These are phyloP conservation scores for Colletotrichum musae DNA, from an alignment of 2,329 filamentous ascomycete species.

Conservation along the genomic window DNA sequence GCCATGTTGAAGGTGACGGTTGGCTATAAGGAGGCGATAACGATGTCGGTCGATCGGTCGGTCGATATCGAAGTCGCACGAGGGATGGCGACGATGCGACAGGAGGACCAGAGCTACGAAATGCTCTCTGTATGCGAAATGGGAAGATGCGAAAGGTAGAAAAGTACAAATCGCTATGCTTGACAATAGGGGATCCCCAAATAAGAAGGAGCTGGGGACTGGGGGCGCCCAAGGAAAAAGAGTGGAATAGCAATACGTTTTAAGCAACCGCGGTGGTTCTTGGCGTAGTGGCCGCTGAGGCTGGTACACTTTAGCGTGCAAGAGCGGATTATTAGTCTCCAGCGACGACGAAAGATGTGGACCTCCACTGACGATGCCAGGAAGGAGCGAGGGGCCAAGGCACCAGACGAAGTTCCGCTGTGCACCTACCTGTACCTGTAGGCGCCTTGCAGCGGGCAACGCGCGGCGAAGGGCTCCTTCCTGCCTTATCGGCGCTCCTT, in stretches of 20 bases:
- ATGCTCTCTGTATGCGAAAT: neutral
- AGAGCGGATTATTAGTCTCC: constrained; percentile 3
- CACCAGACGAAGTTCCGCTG: no score
- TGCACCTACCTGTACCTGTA: no score
- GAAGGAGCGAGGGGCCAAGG: constrained; percentile 1
- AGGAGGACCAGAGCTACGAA: neutral
- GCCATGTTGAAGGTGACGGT: constrained; percentile 16
- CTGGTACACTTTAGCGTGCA: constrained; percentile 2
- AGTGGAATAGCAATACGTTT: constrained; percentile 37
- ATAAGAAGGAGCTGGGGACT: constrained; percentile 2
- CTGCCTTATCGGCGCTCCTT: no score
- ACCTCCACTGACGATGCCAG: constrained; percentile 2
- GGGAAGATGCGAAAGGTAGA: constrained; percentile 11
- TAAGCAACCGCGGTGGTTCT: constrained; percentile 26
- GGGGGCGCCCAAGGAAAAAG: constrained; percentile 17
- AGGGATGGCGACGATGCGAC: neutral
- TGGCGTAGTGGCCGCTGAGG: constrained; percentile 32
- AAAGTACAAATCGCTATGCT: constrained; percentile 8
- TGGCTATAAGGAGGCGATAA: neutral
- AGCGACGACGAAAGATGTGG: constrained; percentile 8
- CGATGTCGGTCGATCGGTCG: constrained; percentile 2
- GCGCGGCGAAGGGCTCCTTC: no score
- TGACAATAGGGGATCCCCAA: constrained; percentile 16
- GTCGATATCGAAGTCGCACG: constrained; percentile 3
- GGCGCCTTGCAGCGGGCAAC: no score